These are phyloP conservation scores for Debaryomyces coudertii DNA, from an alignment of 1,139 yeast species.

Conservation along the genomic window DNA sequence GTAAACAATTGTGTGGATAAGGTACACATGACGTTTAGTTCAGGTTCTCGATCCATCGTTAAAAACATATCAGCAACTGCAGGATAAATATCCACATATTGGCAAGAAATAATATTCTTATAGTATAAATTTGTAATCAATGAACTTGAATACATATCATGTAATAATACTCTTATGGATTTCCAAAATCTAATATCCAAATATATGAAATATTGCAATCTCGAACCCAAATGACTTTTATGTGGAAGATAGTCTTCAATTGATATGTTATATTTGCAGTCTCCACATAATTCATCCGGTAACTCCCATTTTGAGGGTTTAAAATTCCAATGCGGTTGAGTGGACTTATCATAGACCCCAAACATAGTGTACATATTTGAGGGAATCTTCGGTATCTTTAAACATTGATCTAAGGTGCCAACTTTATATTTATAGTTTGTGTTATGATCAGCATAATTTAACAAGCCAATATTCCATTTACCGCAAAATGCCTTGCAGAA, in stretches of 20 bases:
- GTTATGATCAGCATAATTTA: conserved; percentile 14
- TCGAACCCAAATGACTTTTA: conserved; percentile 56
- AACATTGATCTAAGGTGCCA: conserved; percentile 36
- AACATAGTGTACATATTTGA: conserved; percentile 12
- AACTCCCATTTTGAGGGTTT: conserved; percentile 45
- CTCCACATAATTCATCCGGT: conserved; percentile 42
- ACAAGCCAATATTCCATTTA: conserved; percentile 59
- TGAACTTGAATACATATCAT: conserved; percentile 70
- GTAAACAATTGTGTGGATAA: conserved; percentile 88
- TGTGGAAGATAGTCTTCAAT: conserved; percentile 31
- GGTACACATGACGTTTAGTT: conserved; percentile 70
- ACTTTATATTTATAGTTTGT: conserved; percentile 26
- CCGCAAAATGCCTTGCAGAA: conserved; percentile 57
- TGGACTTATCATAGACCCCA: conserved; percentile 6
- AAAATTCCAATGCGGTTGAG: conserved; percentile 40
- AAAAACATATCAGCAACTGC: conserved; percentile 74
- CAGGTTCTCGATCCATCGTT: conserved; percentile 79
- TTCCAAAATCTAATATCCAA: conserved; percentile 79
- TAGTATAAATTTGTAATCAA: conserved; percentile 67
- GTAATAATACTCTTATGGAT: conserved; percentile 58
- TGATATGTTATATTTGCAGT: conserved; percentile 47
- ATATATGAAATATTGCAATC: conserved; percentile 75
- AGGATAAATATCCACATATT: conserved; percentile 84
- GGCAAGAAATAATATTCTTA: conserved; percentile 67
- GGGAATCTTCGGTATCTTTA: conserved; percentile 41